These are phyloP conservation scores for Acanthamoeba healyi DNA, from an alignment of 208 protist species.

Conservation along the genomic window DNA sequence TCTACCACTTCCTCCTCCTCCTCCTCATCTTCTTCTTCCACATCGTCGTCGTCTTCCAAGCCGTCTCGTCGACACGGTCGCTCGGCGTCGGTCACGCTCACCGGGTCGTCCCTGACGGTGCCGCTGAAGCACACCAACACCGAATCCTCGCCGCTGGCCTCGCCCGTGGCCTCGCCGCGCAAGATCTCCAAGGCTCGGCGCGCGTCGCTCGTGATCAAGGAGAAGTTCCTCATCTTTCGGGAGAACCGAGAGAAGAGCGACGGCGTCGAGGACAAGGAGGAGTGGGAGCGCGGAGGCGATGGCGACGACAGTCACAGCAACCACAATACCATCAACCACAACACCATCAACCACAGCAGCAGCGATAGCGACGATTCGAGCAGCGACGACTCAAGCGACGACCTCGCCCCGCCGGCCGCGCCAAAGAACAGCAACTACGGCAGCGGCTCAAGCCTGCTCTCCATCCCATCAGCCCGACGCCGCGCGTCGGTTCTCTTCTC, in stretches of 20 bases:
- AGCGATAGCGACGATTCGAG: background rate
- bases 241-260: background rate
- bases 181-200: constrained; percentile 41
- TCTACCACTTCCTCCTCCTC: background rate
- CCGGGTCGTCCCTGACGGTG: background rate
- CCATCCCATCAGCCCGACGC: background rate
- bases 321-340: background rate
- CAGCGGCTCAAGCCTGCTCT: background rate
- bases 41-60: background rate
- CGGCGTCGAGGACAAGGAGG: constrained; percentile 33
- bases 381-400: constrained; percentile 32
- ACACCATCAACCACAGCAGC: background rate
- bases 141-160: constrained; percentile 1
- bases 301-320: background rate
- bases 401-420: background rate
- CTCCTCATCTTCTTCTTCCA: background rate
- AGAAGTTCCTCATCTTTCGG: constrained; percentile 38
- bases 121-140: background rate
- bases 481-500: constrained; percentile 4
- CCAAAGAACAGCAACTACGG: background rate
- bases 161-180: background rate
- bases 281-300: background rate
- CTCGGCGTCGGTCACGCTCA: constrained; percentile 39
- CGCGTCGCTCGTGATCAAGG: constrained; percentile 38
- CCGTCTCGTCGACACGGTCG: constrained; percentile 37